Evolutionary conservation across 768 basidiomycete genomes (phyloP).

Genomic region (Suillus subaureus): DNA sequence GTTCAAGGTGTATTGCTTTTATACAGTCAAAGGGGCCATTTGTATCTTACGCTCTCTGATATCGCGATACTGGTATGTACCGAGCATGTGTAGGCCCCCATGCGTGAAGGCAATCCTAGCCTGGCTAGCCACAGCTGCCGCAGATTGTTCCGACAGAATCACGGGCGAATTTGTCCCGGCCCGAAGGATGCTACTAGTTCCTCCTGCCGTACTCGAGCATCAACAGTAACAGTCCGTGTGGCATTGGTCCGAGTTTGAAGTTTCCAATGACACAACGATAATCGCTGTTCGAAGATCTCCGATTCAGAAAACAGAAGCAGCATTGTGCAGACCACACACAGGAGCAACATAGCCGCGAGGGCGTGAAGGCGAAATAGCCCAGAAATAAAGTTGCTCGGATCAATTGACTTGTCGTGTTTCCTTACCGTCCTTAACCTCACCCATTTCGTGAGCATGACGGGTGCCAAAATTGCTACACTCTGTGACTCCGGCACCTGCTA

Average conservation of each 20-base stretch:
- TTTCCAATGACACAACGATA: not conserved
- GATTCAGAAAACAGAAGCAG: not conserved
- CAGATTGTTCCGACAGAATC: not conserved
- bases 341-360: not conserved
- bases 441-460: constrained; percentile 58
- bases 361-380: not conserved
- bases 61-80: not conserved
- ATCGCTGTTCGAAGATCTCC: not conserved
- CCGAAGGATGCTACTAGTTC: not conserved
- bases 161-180: not conserved
- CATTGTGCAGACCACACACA: not conserved
- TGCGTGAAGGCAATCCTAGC: not conserved
- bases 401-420: constrained; percentile 48
- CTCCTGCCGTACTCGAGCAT: not conserved
- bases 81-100: not conserved
- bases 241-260: not conserved
- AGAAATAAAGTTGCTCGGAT: not conserved
- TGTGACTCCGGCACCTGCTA: constrained; percentile 37
- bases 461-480: constrained; percentile 48
- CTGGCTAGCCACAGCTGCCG: not conserved
- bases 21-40: not conserved
- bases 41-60: not conserved
- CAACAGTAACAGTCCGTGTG: not conserved
- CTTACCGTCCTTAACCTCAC: constrained; percentile 69
- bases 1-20: not conserved